phyloP scores from a whole-genome alignment of 108 stramenopile species.

The Skeletonema tropicum region DNA sequence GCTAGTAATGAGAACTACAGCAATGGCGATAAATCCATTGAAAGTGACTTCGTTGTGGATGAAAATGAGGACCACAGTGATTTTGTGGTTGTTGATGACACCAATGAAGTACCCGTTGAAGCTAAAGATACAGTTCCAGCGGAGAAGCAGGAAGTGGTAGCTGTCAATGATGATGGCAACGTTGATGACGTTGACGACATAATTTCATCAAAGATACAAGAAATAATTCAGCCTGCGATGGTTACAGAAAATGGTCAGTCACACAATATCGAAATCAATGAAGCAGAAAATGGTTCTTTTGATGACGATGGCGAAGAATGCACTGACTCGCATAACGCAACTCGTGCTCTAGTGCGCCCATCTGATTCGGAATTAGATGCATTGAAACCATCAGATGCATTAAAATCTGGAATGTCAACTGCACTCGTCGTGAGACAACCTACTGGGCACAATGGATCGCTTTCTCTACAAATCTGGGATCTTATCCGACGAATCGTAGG shows the following conservation, averaged over 20 bases:
- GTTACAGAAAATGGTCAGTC: neutral
- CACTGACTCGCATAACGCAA: neutral
- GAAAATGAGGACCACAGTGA: neutral
- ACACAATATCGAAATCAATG: neutral
- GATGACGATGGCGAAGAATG: neutral
- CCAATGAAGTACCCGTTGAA: neutral
- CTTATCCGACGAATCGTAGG: slow-evolving; percentile 42
- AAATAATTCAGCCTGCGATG: neutral
- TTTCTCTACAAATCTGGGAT: slow-evolving; percentile 50
- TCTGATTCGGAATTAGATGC: slow-evolving; percentile 2
- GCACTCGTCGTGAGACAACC: slow-evolving; percentile 41
- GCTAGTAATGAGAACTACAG: neutral
- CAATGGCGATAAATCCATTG: neutral
- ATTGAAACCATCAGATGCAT: slow-evolving; percentile 30
- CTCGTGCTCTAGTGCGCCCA: neutral
- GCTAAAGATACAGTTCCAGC: neutral
- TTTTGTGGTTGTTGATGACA: neutral
- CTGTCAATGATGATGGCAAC: neutral
- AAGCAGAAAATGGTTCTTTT: neutral
- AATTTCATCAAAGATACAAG: neutral
- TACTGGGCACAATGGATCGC: neutral
- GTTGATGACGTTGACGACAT: neutral
- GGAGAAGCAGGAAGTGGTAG: neutral
- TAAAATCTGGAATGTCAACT: slow-evolving; percentile 40
- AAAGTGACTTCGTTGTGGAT: neutral